Conservation (phyloP, 768 basidiomycete species). For the Suillus hirtellus region DNA sequence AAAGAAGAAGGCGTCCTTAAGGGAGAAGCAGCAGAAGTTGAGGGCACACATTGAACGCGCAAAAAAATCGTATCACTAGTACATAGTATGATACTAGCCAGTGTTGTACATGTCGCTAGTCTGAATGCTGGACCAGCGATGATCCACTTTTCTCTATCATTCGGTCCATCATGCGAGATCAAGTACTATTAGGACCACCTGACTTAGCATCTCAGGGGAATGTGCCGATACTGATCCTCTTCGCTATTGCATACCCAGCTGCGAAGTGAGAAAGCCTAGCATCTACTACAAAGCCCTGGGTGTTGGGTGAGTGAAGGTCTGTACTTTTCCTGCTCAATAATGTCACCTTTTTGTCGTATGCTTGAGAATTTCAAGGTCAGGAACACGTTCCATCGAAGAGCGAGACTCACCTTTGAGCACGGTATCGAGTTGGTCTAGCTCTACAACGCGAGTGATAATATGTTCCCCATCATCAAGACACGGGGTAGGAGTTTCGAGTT, state of each 20-base stretch:
- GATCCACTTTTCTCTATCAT: background rate
- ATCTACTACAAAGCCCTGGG: conserved; percentile 67
- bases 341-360: conserved; percentile 58
- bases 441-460: conserved; percentile 73
- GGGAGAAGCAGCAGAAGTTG: conserved; percentile 79
- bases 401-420: conserved; percentile 63
- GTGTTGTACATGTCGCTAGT: background rate
- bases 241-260: conserved; percentile 62
- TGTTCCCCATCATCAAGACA: conserved; percentile 87
- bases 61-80: conserved; percentile 48
- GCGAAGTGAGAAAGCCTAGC: conserved; percentile 79
- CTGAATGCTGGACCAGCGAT: background rate
- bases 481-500: conserved; percentile 67
- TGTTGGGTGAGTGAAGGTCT: conserved; percentile 3
- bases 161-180: background rate
- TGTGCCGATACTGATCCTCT: conserved; percentile 33
- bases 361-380: conserved; percentile 33
- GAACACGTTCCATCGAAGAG: background rate
- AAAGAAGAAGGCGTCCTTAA: conserved; percentile 80
- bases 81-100: background rate
- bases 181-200: background rate
- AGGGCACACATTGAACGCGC: conserved; percentile 72
- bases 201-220: conserved; percentile 16
- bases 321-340: background rate
- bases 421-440: conserved; percentile 59